A percentile compares a stretch with the other conserved stretches of the same genome.
Evolutionary conservation across 2,329 filamentous ascomycete genomes (phyloP).

Genomic region (Penicillium sp.): DNA sequence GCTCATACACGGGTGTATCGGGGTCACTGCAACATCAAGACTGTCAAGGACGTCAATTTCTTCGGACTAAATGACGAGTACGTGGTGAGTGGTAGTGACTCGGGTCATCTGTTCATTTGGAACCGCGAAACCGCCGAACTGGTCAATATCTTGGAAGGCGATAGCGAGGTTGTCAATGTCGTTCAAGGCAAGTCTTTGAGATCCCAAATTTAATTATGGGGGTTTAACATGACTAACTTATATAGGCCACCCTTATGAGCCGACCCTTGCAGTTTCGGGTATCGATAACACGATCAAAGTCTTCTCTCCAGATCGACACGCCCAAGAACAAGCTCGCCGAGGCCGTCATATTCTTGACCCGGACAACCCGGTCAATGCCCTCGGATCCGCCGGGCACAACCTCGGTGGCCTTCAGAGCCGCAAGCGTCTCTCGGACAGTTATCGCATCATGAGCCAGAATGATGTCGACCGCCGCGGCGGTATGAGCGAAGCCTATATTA

Average conservation of each 20-base stretch:
- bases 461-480: slow-evolving; percentile 59
- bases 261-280: slow-evolving; percentile 63
- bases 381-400: slow-evolving; percentile 25
- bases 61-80: slow-evolving; percentile 67
- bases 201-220: not conserved
- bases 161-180: slow-evolving; percentile 69
- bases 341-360: slow-evolving; percentile 58
- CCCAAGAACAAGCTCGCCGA: slow-evolving; percentile 56
- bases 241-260: slow-evolving; percentile 64
- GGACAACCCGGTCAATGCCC: slow-evolving; percentile 38
- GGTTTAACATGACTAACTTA: slow-evolving; percentile 6
- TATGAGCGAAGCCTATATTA: slow-evolving; percentile 57
- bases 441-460: slow-evolving; percentile 62
- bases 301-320: slow-evolving; percentile 60
- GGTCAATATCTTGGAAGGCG: slow-evolving; percentile 64
- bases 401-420: slow-evolving; percentile 54
- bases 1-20: slow-evolving; percentile 58
- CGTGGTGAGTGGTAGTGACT: slow-evolving; percentile 65
- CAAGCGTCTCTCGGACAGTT: slow-evolving; percentile 59
- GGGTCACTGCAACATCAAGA: slow-evolving; percentile 66
- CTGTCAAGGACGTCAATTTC: slow-evolving; percentile 69
- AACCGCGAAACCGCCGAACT: slow-evolving; percentile 61
- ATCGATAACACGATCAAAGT: slow-evolving; percentile 70
- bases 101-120: slow-evolving; percentile 68
- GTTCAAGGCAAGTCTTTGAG: slow-evolving; percentile 52